Conservation (phyloP, 75 land plant species). For the Sequoia sempervirens region DNA sequence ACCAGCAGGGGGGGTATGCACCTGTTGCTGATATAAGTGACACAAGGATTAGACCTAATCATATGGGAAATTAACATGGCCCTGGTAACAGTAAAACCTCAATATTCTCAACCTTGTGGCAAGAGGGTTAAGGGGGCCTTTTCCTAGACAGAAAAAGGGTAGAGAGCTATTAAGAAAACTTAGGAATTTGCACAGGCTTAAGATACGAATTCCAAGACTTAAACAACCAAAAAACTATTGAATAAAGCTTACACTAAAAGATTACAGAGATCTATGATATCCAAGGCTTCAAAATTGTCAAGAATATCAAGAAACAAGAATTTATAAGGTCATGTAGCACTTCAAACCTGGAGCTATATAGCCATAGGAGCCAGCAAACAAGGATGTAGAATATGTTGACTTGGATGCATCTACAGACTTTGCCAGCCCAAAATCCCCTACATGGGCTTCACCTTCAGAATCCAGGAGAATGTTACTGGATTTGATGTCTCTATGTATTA, state of each 20-base stretch:
- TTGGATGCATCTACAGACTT: slow-evolving; percentile 45
- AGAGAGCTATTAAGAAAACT: background rate
- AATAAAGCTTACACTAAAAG: background rate
- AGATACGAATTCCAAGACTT: background rate
- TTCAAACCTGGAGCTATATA: slow-evolving; percentile 93
- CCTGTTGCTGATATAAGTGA: background rate
- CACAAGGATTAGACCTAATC: background rate
- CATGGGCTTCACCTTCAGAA: slow-evolving; percentile 68
- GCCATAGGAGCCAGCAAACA: slow-evolving; percentile 90
- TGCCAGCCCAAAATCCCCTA: slow-evolving; percentile 85
- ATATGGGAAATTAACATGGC: background rate
- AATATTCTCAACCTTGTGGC: background rate
- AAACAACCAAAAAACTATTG: background rate
- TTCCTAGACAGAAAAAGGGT: background rate
- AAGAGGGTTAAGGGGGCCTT: background rate
- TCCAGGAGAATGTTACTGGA: slow-evolving; percentile 79
- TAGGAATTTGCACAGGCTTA: background rate
- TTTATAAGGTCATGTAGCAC: background rate
- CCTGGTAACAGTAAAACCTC: background rate
- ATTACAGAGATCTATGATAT: background rate
- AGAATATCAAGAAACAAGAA: background rate
- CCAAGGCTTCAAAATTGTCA: background rate
- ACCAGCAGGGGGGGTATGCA: background rate
- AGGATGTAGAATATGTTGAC: slow-evolving; percentile 43
- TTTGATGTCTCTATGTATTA: slow-evolving; percentile 80